Conservation (phyloP, 768 basidiomycete species). For the Auricularia sp. region DNA sequence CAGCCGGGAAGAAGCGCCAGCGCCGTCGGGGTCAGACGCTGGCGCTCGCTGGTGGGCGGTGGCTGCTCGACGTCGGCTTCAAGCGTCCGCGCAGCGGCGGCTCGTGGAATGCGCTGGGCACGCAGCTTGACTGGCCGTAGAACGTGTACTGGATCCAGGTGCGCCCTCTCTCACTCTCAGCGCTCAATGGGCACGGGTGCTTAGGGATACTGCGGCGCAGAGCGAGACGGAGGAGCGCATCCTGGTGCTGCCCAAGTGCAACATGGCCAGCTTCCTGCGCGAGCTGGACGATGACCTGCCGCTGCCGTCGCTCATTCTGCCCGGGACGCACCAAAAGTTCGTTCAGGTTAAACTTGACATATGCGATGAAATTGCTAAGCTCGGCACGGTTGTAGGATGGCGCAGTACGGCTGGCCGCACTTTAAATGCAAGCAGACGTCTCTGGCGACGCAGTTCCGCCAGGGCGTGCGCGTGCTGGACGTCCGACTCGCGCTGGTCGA, state of each 20-base stretch:
- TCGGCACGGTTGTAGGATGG: conserved; percentile 42
- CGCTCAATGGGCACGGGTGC: not conserved
- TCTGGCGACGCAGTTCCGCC: conserved; percentile 56
- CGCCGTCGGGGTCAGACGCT: not conserved
- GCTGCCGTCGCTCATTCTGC: conserved; percentile 66
- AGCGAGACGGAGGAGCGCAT: conserved; percentile 19
- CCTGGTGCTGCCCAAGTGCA: conserved; percentile 49
- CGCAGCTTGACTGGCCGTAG: not conserved
- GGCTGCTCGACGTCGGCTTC: not conserved
- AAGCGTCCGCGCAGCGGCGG: not conserved
- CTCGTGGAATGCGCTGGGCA: not conserved
- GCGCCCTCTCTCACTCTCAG: not conserved
- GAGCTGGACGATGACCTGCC: conserved; percentile 56
- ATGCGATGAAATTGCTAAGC: not conserved
- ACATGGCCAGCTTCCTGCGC: conserved; percentile 46
- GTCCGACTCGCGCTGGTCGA: conserved; percentile 65
- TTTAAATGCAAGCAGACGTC: conserved; percentile 76
- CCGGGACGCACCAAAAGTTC: conserved; percentile 72
- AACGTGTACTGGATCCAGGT: not conserved
- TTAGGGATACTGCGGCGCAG: not conserved
- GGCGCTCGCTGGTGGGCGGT: not conserved
- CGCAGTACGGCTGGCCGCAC: conserved; percentile 76
- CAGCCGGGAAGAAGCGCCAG: not conserved
- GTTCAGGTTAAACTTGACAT: conserved; percentile 12
- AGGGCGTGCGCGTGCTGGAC: conserved; percentile 76